A percentile compares a stretch with the other conserved stretches of the same genome.
Evolutionary conservation across 73 alveolate species (phyloP).

Genomic region (Symbiodinium natans): DNA sequence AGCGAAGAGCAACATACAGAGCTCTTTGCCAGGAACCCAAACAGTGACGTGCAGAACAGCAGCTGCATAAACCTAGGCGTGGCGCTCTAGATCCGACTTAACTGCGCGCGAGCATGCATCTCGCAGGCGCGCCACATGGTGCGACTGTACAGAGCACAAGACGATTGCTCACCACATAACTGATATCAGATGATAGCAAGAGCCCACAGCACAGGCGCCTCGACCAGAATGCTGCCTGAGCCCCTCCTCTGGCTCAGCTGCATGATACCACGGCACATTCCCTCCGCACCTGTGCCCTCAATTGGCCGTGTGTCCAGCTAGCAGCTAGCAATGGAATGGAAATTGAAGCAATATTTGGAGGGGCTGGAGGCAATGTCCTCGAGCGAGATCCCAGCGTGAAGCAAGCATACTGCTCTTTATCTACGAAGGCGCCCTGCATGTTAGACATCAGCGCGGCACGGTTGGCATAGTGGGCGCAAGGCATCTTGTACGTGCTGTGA

Average conservation of each 20-base stretch:
- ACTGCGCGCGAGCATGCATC: too few relatives aligned
- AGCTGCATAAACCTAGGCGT: too few relatives aligned
- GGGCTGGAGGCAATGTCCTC: neutral
- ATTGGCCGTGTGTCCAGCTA: conserved; percentile 16
- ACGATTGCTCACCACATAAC: too few relatives aligned
- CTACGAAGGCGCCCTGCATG: neutral
- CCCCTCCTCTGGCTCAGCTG: neutral
- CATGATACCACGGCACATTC: conserved; percentile 23
- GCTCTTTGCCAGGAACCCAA: too few relatives aligned
- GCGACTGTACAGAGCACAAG: too few relatives aligned
- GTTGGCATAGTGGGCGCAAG: neutral
- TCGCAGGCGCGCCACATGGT: too few relatives aligned
- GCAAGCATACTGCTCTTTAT: neutral
- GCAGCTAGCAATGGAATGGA: conserved; percentile 24
- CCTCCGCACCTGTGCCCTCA: conserved; percentile 13
- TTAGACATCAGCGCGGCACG: neutral
- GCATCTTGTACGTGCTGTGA: neutral
- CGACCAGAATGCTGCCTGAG: neutral
- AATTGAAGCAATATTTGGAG: conserved; percentile 3
- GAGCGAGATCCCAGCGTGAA: neutral
- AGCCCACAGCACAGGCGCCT: too few relatives aligned
- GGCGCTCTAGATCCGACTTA: too few relatives aligned
- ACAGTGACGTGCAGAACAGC: too few relatives aligned
- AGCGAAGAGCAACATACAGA: too few relatives aligned
- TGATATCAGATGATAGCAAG: too few relatives aligned